A percentile compares a stretch with the other conserved stretches of the same genome.
These are phyloP conservation scores for Friedmanniomyces simplex DNA, from an alignment of 495 filamentous ascomycete species.

Conservation along the genomic window DNA sequence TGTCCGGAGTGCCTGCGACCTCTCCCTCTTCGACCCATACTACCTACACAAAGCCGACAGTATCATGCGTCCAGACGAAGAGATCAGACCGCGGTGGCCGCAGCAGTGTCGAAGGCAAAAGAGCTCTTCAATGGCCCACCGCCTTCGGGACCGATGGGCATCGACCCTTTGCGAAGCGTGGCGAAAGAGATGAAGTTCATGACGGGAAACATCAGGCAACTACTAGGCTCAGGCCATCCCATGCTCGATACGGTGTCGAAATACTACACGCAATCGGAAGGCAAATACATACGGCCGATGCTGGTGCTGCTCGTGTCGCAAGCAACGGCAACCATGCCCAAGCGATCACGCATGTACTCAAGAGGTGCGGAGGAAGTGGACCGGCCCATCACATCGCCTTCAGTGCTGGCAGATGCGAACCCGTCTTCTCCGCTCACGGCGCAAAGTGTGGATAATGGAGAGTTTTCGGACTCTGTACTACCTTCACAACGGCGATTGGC, in stretches of 20 bases:
- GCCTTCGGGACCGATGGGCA: constrained; percentile 35
- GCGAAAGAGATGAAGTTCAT: constrained; percentile 93
- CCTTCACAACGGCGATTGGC: constrained; percentile 87
- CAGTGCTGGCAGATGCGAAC: constrained; percentile 72
- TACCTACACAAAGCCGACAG: neutral
- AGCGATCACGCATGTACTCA: constrained; percentile 34
- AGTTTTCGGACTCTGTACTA: constrained; percentile 59
- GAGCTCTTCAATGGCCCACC: constrained; percentile 64
- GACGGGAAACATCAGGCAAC: constrained; percentile 75
- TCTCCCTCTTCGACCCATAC: constrained; percentile 4
- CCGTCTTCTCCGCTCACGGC: constrained; percentile 38
- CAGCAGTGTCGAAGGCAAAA: constrained; percentile 68
- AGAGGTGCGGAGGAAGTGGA: constrained; percentile 44
- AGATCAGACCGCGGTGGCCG: constrained; percentile 46
- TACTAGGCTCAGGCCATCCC: constrained; percentile 85
- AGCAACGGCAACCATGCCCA: constrained; percentile 73
- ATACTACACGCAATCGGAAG: constrained; percentile 94
- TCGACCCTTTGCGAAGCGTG: constrained; percentile 49
- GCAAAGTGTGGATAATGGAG: constrained; percentile 26
- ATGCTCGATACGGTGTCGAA: constrained; percentile 90
- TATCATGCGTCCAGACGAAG: constrained; percentile 28
- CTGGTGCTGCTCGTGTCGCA: constrained; percentile 93
- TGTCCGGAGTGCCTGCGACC: constrained; percentile 21
- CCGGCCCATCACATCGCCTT: constrained; percentile 61
- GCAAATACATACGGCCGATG: constrained; percentile 90